Percentiles rank a stretch among this genome's conserved stretches.
Evolutionary conservation across 2,329 filamentous ascomycete genomes (phyloP).

Genomic region (Colletotrichum gigasporum): DNA sequence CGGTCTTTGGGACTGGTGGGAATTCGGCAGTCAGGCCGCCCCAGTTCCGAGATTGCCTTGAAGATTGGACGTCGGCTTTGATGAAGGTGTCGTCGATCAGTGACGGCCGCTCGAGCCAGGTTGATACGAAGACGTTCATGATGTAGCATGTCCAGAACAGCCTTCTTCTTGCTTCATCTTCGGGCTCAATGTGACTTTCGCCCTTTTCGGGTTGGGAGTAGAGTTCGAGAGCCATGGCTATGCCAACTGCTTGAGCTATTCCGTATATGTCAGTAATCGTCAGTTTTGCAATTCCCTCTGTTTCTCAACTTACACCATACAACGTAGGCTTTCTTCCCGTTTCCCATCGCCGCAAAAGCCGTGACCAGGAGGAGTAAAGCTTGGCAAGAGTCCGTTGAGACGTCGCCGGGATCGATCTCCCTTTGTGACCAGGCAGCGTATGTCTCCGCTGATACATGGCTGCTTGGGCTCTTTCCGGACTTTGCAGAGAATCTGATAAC

Average conservation of each 20-base stretch:
- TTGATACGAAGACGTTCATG: slow-evolving; percentile 15
- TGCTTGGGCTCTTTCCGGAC: slow-evolving; percentile 13
- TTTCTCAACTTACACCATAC: slow-evolving; percentile 21
- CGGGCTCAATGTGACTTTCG: neutral
- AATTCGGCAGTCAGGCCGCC: neutral
- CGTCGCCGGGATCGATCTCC: neutral
- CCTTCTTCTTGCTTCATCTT: neutral
- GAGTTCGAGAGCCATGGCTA: slow-evolving; percentile 10
- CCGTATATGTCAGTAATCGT: neutral
- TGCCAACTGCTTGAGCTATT: slow-evolving; percentile 17
- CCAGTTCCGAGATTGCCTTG: neutral
- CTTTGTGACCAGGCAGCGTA: slow-evolving; percentile 17
- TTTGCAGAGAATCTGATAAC: neutral
- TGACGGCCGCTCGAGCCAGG: slow-evolving; percentile 22
- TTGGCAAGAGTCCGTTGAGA: slow-evolving; percentile 14
- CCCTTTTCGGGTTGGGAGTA: neutral
- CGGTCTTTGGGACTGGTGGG: neutral
- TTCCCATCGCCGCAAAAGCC: slow-evolving; percentile 11
- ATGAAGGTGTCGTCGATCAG: slow-evolving; percentile 16
- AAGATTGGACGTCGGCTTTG: neutral
- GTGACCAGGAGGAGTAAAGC: slow-evolving; percentile 7
- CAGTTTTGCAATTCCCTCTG: accelerated
- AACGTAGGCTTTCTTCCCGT: slow-evolving; percentile 1
- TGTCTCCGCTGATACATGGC: slow-evolving; percentile 18
- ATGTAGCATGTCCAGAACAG: slow-evolving; percentile 24